These are phyloP conservation scores for Candida mattraensis DNA, from an alignment of 805 yeast species.

Conservation along the genomic window DNA sequence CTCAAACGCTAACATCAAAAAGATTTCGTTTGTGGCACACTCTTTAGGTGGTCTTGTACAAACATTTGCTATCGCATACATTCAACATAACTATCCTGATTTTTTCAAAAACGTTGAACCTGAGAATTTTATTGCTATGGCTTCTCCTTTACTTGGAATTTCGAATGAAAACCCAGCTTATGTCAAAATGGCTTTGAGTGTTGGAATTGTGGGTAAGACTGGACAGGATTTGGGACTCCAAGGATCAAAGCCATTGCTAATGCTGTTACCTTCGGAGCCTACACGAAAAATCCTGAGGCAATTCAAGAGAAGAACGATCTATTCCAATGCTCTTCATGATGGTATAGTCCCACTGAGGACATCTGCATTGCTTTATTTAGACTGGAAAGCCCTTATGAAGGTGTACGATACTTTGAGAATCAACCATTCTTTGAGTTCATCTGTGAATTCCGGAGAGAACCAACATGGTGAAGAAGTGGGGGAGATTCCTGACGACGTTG, in stretches of 20 bases:
- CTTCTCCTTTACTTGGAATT: slow-evolving; percentile 88
- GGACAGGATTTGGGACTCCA: slow-evolving; percentile 85
- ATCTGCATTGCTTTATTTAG: slow-evolving; percentile 78
- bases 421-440: slow-evolving; percentile 12
- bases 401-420: slow-evolving; percentile 37
- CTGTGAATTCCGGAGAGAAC: slow-evolving; percentile 1
- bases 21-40: slow-evolving; percentile 87
- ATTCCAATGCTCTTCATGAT: slow-evolving; percentile 89
- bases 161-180: slow-evolving; percentile 85
- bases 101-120: slow-evolving; percentile 70
- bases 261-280: slow-evolving; percentile 74
- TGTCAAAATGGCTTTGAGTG: slow-evolving; percentile 77
- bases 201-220: slow-evolving; percentile 89
- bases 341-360: slow-evolving; percentile 96
- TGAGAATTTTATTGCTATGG: slow-evolving; percentile 75
- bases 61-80: slow-evolving; percentile 84
- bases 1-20: slow-evolving; percentile 44
- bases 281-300: slow-evolving; percentile 60
- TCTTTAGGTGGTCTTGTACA: slow-evolving; percentile 93
- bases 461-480: slow-evolving; percentile 19
- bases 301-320: slow-evolving; percentile 73
- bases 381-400: slow-evolving; percentile 71
- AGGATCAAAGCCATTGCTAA: slow-evolving; percentile 61
- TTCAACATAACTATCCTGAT: slow-evolving; percentile 65
- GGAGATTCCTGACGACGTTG: slow-evolving; percentile 33